Conservation (phyloP, 2,329 filamentous ascomycete genomes). For the Huntiella moniliformis region DNA sequence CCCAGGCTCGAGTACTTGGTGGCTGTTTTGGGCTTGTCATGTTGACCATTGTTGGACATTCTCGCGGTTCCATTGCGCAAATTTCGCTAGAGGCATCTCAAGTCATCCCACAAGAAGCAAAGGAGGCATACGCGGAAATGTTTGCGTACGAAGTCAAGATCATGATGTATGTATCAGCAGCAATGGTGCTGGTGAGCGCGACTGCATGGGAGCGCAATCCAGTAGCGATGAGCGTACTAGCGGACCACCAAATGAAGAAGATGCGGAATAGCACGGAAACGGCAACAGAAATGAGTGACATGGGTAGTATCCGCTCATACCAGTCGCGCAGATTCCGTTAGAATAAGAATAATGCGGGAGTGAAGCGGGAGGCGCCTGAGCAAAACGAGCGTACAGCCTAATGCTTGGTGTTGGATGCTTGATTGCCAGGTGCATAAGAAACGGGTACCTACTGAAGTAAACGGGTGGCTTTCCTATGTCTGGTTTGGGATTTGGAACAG, state of each 20-base stretch:
- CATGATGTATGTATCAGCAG: conserved; percentile 25
- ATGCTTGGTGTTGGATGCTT: too few relatives aligned
- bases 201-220: conserved; percentile 27
- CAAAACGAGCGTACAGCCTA: too few relatives aligned
- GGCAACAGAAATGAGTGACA: conserved; percentile 20
- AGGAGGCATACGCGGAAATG: conserved; percentile 26
- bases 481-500: too few relatives aligned
- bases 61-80: conserved; percentile 22
- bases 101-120: conserved; percentile 19
- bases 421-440: too few relatives aligned
- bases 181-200: conserved; percentile 25
- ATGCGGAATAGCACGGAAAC: conserved; percentile 21
- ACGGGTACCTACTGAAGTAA: too few relatives aligned
- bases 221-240: conserved; percentile 18
- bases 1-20: conserved; percentile 40
- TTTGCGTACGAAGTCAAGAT: conserved; percentile 28
- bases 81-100: conserved; percentile 23
- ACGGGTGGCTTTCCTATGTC: too few relatives aligned
- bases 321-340: conserved; percentile 6
- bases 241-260: conserved; percentile 17
- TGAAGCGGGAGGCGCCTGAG: too few relatives aligned
- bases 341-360: too few relatives aligned
- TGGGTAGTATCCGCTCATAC: conserved; percentile 13
- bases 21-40: conserved; percentile 39
- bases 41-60: conserved; percentile 40